Base-by-base conservation (phyloP, 2,329 filamentous ascomycete species). In the Sclerotinia trifoliorum region DNA sequence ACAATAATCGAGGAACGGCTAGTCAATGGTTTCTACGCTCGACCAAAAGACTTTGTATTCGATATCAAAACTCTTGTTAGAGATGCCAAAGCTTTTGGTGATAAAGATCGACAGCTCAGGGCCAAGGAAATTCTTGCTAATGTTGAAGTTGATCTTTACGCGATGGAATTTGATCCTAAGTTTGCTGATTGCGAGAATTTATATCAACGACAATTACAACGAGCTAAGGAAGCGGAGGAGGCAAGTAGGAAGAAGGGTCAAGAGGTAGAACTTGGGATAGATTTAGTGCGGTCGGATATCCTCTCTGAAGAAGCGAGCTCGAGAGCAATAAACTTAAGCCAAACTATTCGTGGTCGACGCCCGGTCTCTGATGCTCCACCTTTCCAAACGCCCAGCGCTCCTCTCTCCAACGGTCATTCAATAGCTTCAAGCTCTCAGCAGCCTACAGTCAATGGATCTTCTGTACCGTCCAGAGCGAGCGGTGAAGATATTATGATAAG, bases 1-100 rank as follows among this genome's bases (percentile, higher is more conserved):
- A 90, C 90, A 4, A 94, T 91, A 0, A 97, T 99, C 65, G 95
- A 99, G 80, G 93, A 97, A 78, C 89, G 95, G n/a, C 83, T 99
- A 46, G 96, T 93, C 5, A 98, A 99, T 78, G 95, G 95, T 6
- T 99, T 93, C 80, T 99, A 99, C 79, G 92, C 93, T 74, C 88
- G 94, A 15, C 92, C 94, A 0, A 90, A 90, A 74, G 94, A 97
- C 77, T 99, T 97, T 77, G 80, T 96, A 63, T 88, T 89, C 52
- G 95, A 99, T 77, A 92, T 98, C 75, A 92, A 90, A 77, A 87
- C 89, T 48, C 82, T 99, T 6, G 90, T 90, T 29, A 94, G 92
- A 77, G 95, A 99, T 80, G 89, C 94, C 15, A 91, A 89, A 77
- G 89, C 88, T 15, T 86, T 89, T 68, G 92, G 90, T n/a, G 94